Conservation (phyloP, 805 yeast species). For the Ogataea nakhonphanomensis region DNA sequence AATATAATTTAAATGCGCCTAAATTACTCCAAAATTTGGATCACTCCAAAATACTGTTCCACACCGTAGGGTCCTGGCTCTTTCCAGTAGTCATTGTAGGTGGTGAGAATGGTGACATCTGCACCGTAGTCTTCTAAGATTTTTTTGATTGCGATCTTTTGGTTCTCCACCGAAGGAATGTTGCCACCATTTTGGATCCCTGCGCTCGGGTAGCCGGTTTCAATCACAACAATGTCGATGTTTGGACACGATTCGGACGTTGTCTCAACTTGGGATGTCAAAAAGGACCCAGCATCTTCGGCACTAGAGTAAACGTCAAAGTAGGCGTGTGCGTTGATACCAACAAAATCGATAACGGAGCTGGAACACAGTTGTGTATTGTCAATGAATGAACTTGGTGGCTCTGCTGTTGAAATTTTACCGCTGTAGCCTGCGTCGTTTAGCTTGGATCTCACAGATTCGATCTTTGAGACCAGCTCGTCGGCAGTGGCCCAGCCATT, state of each 20-base stretch:
- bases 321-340: constrained; percentile 84
- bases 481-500: constrained; percentile 56
- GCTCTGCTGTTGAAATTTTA: constrained; percentile 78
- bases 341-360: constrained; percentile 76
- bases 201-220: constrained; percentile 84
- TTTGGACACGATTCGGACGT: constrained; percentile 55
- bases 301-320: constrained; percentile 66
- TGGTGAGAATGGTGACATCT: constrained; percentile 68
- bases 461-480: constrained; percentile 63
- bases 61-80: constrained; percentile 76
- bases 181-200: constrained; percentile 73
- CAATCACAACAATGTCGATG: constrained; percentile 61
- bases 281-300: constrained; percentile 65
- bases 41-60: constrained; percentile 83
- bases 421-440: constrained; percentile 74
- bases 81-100: constrained; percentile 88
- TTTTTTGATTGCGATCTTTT: constrained; percentile 60
- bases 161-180: constrained; percentile 69
- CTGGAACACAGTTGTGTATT: constrained; percentile 66
- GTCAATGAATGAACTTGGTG: constrained; percentile 68
- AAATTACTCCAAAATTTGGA: constrained; percentile 30
- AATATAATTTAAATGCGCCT: neutral
- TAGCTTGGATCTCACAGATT: constrained; percentile 57
- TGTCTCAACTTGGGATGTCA: constrained; percentile 56
- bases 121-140: constrained; percentile 57